Base-by-base conservation (phyloP, 148 eudicot genomes). In the Camellia japonica region DNA sequence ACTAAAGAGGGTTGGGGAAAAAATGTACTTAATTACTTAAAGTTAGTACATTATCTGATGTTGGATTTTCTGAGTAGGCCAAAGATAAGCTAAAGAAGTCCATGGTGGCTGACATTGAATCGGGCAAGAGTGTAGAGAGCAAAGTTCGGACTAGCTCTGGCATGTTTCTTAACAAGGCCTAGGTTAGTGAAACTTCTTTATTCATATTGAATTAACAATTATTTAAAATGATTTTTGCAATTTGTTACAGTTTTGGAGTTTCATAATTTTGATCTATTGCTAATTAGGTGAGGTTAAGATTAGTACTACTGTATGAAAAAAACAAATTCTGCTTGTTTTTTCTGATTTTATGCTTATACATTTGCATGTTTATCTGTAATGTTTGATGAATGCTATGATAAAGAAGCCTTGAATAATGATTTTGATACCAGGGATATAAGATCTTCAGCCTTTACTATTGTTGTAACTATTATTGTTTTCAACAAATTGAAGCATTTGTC, bases 131-230 rank as follows among this genome's bases (percentile, higher is more conserved):
- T 79, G 52, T 86, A 66, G 83, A 72, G n/a, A 92, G 96, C 54
- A 87, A 86, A 76, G 92, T 90, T 58, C 88, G 96, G 58, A 92
- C 96, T 4, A 92, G 96, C 81, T 90, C 90, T 51, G 96, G 93
- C 85, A 89, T 89, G 93, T 92, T 92, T 82, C 86, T 90, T 15
- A 62, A 14, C 16, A 90, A 87, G 75, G 86, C 78, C 41, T 91
- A 92, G 96, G 96, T 92, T 78, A 51, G 89, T 75, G 58, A 54
- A 77, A 9, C 42, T 79, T 76, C 56, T 60, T 30, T 47, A 38
- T 46, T 55, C 47, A 43, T 41, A 38, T 78, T 9, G 61, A 55
- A 41, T 55, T 55, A 56, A 10, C 58, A 56, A 49, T 59, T 23
- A 41, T 49, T 59, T 63, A 18, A 66, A 77, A 38, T 38, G 30